Percentiles rank a stretch among this genome's conserved stretches.
phyloP scores from a whole-genome alignment of 371 early-diverging fungal species.

The Mucor racemosus region DNA sequence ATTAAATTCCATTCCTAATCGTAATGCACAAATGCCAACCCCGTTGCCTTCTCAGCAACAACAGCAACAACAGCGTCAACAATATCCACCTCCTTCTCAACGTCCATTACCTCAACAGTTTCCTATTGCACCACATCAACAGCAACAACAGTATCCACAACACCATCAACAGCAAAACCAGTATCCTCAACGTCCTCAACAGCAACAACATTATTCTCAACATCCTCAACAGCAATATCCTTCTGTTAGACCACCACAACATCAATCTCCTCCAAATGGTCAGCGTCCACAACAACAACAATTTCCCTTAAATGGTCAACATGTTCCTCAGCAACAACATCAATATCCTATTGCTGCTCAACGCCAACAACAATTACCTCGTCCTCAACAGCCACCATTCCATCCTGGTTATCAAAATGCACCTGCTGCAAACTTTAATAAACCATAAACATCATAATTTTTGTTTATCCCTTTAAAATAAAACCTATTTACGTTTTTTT shows the following conservation, averaged over 20 bases:
- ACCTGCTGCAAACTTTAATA: background rate
- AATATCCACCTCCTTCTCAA: background rate
- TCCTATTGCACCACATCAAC: background rate
- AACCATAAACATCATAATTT: background rate
- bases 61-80: background rate
- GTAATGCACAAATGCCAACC: background rate
- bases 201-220: background rate
- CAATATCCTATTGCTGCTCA: background rate
- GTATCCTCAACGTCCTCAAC: background rate
- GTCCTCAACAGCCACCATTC: conserved; percentile 4
- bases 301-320: background rate
- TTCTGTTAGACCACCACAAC: background rate
- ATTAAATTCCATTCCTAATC: background rate
- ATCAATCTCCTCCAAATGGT: background rate
- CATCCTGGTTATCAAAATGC: background rate
- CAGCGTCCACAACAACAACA: background rate
- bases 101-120: background rate
- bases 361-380: conserved; percentile 2
- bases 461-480: too few relatives aligned
- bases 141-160: conserved; percentile 1
- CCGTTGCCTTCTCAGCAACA: background rate
- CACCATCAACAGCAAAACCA: background rate
- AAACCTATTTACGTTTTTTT: background rate
- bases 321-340: background rate
- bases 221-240: conserved; percentile 1